A percentile compares a stretch with the other conserved stretches of the same genome.
Conservation (phyloP, 2,329 filamentous ascomycete species). For the Aspergillus sp. region DNA sequence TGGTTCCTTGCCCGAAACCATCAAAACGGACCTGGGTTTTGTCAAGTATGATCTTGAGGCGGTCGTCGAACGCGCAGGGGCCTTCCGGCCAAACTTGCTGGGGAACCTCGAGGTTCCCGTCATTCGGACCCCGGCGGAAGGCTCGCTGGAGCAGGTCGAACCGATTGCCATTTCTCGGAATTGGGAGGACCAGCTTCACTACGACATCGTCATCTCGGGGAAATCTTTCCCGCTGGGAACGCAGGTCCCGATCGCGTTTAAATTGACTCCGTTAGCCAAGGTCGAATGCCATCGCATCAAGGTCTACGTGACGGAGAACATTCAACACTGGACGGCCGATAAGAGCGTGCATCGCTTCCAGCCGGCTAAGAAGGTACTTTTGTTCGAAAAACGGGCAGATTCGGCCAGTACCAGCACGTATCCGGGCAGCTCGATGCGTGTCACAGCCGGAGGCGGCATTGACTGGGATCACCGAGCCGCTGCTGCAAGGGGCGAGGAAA, state of each 20-base stretch:
- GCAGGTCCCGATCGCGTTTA: constrained; percentile 87
- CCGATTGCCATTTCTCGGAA: constrained; percentile 88
- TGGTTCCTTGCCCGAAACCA: constrained; percentile 70
- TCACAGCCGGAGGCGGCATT: constrained; percentile 73
- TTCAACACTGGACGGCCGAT: constrained; percentile 84
- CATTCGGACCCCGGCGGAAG: constrained; percentile 76
- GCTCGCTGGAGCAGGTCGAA: constrained; percentile 82
- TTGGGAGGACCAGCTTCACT: constrained; percentile 92
- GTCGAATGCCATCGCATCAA: constrained; percentile 90
- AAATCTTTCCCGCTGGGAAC: constrained; percentile 88
- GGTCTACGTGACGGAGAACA: constrained; percentile 80
- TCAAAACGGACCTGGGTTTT: constrained; percentile 74
- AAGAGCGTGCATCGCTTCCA: constrained; percentile 78
- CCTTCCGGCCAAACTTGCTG: constrained; percentile 80
- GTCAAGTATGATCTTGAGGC: constrained; percentile 86
- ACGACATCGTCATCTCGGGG: constrained; percentile 91
- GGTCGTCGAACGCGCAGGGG: constrained; percentile 73
- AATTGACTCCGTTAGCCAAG: constrained; percentile 84
- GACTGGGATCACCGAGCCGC: constrained; percentile 53
- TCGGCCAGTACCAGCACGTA: constrained; percentile 65
- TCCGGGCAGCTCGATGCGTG: constrained; percentile 64
- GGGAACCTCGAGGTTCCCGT: constrained; percentile 75
- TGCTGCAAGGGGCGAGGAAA: constrained; percentile 48
- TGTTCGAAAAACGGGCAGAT: constrained; percentile 84
- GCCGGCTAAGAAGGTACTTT: constrained; percentile 69